These are phyloP conservation scores for Xylaria sp. DNA, from an alignment of 2,329 filamentous ascomycete species.

Conservation along the genomic window DNA sequence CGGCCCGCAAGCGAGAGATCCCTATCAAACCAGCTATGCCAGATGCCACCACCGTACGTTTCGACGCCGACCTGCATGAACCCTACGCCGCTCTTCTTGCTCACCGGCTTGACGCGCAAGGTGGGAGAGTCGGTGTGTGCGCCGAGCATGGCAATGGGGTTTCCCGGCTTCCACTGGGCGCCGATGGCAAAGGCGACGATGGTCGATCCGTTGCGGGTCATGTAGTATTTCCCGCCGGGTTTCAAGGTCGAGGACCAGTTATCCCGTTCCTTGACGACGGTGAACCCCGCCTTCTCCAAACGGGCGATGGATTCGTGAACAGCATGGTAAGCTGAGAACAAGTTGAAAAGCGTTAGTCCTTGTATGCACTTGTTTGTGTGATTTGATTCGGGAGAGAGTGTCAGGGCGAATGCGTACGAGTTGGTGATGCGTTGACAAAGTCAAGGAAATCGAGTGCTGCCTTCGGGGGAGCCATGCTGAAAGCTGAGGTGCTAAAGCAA, in stretches of 20 bases:
- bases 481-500: constrained; percentile 29
- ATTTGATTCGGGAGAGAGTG: neutral
- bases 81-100: constrained; percentile 83
- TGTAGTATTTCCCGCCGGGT: constrained; percentile 93
- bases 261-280: constrained; percentile 86
- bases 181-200: constrained; percentile 93
- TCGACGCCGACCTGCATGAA: constrained; percentile 96
- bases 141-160: constrained; percentile 90
- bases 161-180: constrained; percentile 87
- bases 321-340: constrained; percentile 84
- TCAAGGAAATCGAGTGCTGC: constrained; percentile 83
- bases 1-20: constrained; percentile 90
- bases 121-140: constrained; percentile 96
- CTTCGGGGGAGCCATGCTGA: constrained; percentile 58
- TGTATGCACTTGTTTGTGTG: neutral
- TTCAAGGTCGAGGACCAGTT: constrained; percentile 80
- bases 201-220: constrained; percentile 91
- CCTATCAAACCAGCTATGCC: constrained; percentile 98
- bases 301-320: constrained; percentile 78
- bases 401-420: constrained; percentile 62
- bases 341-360: constrained; percentile 25
- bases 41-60: constrained; percentile 94
- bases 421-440: constrained; percentile 93
- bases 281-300: constrained; percentile 83
- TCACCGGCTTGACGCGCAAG: constrained; percentile 91